phyloP scores from a whole-genome alignment of 1,284 basidiomycete species.

The Papiliotrema flavescens region DNA sequence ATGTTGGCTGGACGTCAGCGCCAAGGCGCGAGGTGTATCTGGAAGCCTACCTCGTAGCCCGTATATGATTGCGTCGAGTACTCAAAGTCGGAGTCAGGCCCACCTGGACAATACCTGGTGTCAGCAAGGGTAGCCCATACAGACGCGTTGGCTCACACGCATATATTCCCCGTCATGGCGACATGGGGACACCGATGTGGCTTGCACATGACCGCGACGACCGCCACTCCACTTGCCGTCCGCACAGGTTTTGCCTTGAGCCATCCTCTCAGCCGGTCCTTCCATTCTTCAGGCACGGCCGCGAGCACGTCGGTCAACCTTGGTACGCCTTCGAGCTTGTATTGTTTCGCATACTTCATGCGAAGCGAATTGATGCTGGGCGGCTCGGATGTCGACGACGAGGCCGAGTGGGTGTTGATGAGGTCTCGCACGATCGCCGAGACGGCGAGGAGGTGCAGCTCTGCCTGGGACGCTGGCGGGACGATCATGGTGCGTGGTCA shows the following conservation, averaged over 20 bases:
- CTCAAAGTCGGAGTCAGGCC: constrained; percentile 99
- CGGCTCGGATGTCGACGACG: constrained; percentile 30
- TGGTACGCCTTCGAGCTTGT: constrained; percentile 79
- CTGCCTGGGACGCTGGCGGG: constrained; percentile 63
- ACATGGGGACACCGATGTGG: constrained; percentile 99
- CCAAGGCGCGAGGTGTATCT: too few relatives aligned
- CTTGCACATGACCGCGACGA: constrained; percentile 99
- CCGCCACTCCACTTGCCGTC: constrained; percentile 96
- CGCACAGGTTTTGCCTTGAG: constrained; percentile 91
- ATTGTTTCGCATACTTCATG: constrained; percentile 83
- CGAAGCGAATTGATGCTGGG: constrained; percentile 82
- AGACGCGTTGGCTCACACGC: constrained; percentile 63
- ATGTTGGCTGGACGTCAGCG: constrained; percentile 64
- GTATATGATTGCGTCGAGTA: constrained; percentile 99
- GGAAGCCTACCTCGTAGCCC: constrained; percentile 72
- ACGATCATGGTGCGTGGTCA: constrained; percentile 22
- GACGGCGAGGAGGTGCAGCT: constrained; percentile 83
- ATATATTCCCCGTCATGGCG: constrained; percentile 99
- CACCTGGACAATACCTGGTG: constrained; percentile 92
- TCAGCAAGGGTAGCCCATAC: background rate
- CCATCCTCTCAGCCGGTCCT: constrained; percentile 84
- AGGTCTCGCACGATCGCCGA: constrained; percentile 93
- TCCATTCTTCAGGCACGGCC: constrained; percentile 96
- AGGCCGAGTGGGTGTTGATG: constrained; percentile 56
- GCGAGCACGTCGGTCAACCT: constrained; percentile 96